Evolutionary conservation across 2,329 filamentous ascomycete genomes (phyloP), one percentile per base, ranked within the genome.

Genomic region (Alternaria burnsii): DNA sequence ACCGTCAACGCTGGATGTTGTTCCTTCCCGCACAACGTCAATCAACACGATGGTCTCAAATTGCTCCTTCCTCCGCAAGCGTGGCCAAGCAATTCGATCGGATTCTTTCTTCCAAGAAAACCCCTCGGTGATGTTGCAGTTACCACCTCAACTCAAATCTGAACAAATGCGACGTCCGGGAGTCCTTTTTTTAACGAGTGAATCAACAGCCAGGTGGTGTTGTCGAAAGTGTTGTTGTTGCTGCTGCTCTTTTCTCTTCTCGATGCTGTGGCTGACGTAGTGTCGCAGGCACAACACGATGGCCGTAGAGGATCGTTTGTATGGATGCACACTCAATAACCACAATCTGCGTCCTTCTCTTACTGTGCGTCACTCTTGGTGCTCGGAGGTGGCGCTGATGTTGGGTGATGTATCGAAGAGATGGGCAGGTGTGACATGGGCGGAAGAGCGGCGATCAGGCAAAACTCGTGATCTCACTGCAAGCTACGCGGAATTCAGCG

Each of bases 401-500:
- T 16, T 63, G 53, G 55, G 50, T 43, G 59, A 56, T 60, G 63
- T 63, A 66, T 44, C 55, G 55, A 61, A 63, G 63, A 51, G 54
- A 60, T 62, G 63, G 66, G 59, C 67, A 69, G 58, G 66, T 68
- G 68, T 63, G 62, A 72, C 71, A 70, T 70, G 67, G 63, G 66
- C 47, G 52, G 55, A 56, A 30, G 56, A 62, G 57, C 61, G 61
- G 63, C 57, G 66, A 62, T 41, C 56, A 60, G 62, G 60, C 56
- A 41, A 58, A 64, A 72, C 71, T 67, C 75, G 74, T 76, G 74
- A 77, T 72, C 62, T 69, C 63, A 66, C 61, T 54, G 61, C 61
- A 61, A 47, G 52, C 55, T 64, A 64, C 58, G 59, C 61, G 66
- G 63, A 67, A 56, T 58, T 67, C 68, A 68, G 65, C 64, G 68